Percentiles rank a stretch among this genome's conserved stretches.
Conservation (phyloP, 2,329 filamentous ascomycete species). For the Calonectria hawksworthii region DNA sequence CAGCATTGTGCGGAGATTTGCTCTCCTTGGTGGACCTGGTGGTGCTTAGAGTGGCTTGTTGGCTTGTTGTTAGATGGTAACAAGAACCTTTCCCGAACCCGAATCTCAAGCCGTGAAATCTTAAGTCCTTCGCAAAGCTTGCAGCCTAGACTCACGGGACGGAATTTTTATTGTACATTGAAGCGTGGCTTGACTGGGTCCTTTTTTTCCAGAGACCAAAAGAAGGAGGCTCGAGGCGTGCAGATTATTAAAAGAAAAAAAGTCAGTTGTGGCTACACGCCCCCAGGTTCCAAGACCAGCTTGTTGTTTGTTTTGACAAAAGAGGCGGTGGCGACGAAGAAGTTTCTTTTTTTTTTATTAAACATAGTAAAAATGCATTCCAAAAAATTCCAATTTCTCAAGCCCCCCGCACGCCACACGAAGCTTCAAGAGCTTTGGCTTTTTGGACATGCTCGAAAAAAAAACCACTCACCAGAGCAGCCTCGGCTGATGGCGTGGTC, state of each 20-base stretch:
- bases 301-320: slow-evolving; percentile 5
- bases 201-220: slow-evolving; percentile 2
- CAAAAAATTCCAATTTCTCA: slow-evolving; percentile 3
- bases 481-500: background rate
- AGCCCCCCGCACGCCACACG: slow-evolving; percentile 1
- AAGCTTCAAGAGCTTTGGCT: background rate
- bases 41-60: slow-evolving; percentile 68
- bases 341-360: slow-evolving; percentile 10
- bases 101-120: slow-evolving; percentile 25
- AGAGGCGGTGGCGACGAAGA: slow-evolving; percentile 10
- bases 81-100: slow-evolving; percentile 28
- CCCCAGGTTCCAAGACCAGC: slow-evolving; percentile 10
- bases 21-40: slow-evolving; percentile 91
- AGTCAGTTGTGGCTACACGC: slow-evolving; percentile 3
- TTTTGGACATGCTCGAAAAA: background rate
- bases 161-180: slow-evolving; percentile 17
- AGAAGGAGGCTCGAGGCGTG: slow-evolving; percentile 14
- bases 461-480: background rate
- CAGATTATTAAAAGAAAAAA: background rate
- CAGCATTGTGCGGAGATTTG: slow-evolving; percentile 95
- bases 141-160: slow-evolving; percentile 4
- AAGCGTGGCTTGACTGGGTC: slow-evolving; percentile 3
- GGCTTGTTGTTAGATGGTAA: slow-evolving; percentile 30
- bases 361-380: slow-evolving; percentile 23
- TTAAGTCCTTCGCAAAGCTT: slow-evolving; percentile 5